Base-by-base conservation (phyloP, 495 filamentous ascomycete genomes). In the Penicillium verhagenii region DNA sequence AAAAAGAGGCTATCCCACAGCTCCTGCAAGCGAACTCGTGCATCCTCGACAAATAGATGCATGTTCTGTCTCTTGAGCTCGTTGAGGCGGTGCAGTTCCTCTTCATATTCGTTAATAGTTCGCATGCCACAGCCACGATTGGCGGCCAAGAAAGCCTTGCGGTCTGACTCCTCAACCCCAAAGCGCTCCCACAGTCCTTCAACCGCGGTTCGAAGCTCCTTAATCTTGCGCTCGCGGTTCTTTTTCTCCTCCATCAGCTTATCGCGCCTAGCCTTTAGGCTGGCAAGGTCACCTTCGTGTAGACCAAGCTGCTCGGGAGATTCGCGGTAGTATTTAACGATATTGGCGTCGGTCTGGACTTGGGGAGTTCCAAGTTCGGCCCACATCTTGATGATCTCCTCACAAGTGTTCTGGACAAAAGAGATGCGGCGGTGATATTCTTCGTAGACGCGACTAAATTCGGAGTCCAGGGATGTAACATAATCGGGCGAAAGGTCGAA, bases 31-130 rank as follows among this genome's bases (percentile, higher is more conserved):
- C 88, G 88, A 74, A 79, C 88, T 37, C 95, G 84, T 16, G 93
- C 89, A 74, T 97, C 92, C 62, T 97, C 93, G 20, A 99, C 89
- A 61, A 97, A 97, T 1, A 96, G 71, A 69, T 96, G 91, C 47
- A 99, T 75, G 59, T 97, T 97, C 66, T 97, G 90, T 65, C 86
- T 78, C 78, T 97, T 99, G 44, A 97, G 78, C 62, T 97, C 91
- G 57, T 93, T 94, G 43, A 99, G 76, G 40, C 90, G 82, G 39
- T 82, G 75, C 28, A 97, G 75, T 64, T 97, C 94, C 46, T 93
- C 90, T 69, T 96, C 91, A 56, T 91, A 95, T 68, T 96, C 92
- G 61, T 97, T 96, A 70, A 96, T 96, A 31, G 85, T 86, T 48
- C 90, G 80, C 31, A 96, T 75, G 19, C 92, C 90, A 61, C 90